Evolutionary conservation across 441 rosid genomes (phyloP), one percentile per base, ranked within the genome.

Genomic region (Adansonia madagascariensis): DNA sequence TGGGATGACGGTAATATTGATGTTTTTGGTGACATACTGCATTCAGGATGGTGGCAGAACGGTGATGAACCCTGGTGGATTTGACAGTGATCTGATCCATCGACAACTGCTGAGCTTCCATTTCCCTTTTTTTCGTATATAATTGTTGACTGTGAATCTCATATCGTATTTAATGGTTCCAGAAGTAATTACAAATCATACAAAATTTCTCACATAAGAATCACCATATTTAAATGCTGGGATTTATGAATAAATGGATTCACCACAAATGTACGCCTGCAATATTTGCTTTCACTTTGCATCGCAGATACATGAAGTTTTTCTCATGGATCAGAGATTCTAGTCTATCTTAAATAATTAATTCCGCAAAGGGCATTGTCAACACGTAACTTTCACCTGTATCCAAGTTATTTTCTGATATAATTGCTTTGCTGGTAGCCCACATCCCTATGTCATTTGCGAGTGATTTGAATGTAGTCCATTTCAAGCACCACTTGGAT

Each of bases 61-160:
- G 27, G 61, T 77, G 78, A 77, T 66, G 65, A 80, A 77, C 27
- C 55, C 67, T 35, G 50, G 56, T 66, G 71, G 77, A 43, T 6
- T 57, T 72, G 75, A 73, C 74, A 66, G 57, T 35, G 41, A 35
- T 35, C 80, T 65, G 83, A 76, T 77, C 83, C 70, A 66, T n/a
- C 2, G 75, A 73, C 80, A 73, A 52, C 67, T 35, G 18, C 77
- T 56, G 46, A 64, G 14, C 20, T 60, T 61, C 27, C 20, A 24
- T 17, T 20, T 31, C 74, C 27, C 41, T 35, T 35, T 44, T 20
- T 57, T 14, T 62, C 1, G 11, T 20, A 10, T 66, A 43, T 46
- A 35, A 47, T 56, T 70, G 74, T 70, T 61, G 65, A 67, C 55
- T 7, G 39, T 35, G 12, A 61, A 52, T 11, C n/a, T 66, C 12